phyloP scores from a whole-genome alignment of 2,329 filamentous ascomycete species.

The Ophiostoma novo-ulmi region DNA sequence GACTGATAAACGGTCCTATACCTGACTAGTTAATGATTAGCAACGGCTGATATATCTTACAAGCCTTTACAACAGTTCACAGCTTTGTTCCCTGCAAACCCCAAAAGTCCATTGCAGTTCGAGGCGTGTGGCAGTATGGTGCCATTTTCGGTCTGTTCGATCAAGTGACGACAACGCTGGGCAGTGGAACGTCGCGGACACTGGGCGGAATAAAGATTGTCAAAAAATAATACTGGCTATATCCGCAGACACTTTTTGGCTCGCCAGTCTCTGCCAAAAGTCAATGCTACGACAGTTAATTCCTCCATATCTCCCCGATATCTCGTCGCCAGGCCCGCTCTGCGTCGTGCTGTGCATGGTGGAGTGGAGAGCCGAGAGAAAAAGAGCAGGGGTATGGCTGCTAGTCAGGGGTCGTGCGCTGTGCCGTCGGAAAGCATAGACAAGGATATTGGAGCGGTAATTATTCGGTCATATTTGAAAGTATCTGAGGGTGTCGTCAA shows the following conservation, averaged over 20 bases:
- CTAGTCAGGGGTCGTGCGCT: not conserved
- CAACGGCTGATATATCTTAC: not conserved
- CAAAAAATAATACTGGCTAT: not conserved
- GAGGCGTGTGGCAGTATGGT: too few species aligned
- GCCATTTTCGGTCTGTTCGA: constrained; percentile 64
- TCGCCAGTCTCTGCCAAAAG: too few species aligned
- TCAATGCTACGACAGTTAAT: not conserved
- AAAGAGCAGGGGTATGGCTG: not conserved
- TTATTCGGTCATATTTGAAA: not conserved
- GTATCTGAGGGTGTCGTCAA: too few species aligned
- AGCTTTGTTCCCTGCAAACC: too few species aligned
- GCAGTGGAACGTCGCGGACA: not conserved
- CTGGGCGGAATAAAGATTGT: not conserved
- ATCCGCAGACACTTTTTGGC: not conserved
- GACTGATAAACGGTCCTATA: not conserved
- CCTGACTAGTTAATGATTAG: not conserved
- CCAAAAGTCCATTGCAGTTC: too few species aligned
- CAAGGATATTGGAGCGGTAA: not conserved
- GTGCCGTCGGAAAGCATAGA: not conserved
- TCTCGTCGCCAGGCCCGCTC: too few species aligned
- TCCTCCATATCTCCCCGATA: not conserved
- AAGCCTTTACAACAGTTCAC: not conserved
- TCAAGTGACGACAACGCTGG: constrained; percentile 42
- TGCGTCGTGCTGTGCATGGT: not conserved
- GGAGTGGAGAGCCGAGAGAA: constrained; percentile 1